Conservation (phyloP, 225 moss, liverwort and hornwort genomes). For the Antitrichia curtipendula region DNA sequence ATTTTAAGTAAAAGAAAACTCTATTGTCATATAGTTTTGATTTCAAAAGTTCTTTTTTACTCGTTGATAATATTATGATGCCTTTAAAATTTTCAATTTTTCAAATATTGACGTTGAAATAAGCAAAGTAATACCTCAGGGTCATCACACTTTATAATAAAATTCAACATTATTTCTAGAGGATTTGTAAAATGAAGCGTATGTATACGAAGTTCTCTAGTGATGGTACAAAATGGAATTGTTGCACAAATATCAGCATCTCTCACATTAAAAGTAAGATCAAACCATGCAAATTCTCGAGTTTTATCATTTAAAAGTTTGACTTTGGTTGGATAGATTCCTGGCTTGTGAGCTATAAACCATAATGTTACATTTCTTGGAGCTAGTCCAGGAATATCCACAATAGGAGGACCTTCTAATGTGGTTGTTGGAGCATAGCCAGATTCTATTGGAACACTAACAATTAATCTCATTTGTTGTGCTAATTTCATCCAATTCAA, state of each 20-base stretch:
- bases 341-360: conserved; percentile 50
- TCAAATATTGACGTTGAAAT: not conserved
- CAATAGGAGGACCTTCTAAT: conserved; percentile 54
- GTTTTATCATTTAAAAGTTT: conserved; percentile 54
- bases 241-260: conserved; percentile 41
- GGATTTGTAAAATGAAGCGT: conserved; percentile 69
- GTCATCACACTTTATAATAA: conserved; percentile 27
- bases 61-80: not conserved
- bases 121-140: conserved; percentile 4
- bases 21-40: not conserved
- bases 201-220: conserved; percentile 51
- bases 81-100: too few relatives aligned
- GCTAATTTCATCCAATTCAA: conserved; percentile 59
- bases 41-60: not conserved
- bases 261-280: conserved; percentile 47
- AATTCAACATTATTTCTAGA: conserved; percentile 22
- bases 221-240: conserved; percentile 42
- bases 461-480: conserved; percentile 43
- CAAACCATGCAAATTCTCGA: conserved; percentile 61
- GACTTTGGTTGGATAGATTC: conserved; percentile 23
- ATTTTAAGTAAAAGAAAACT: too few relatives aligned
- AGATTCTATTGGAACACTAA: conserved; percentile 11
- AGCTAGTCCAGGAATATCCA: conserved; percentile 48
- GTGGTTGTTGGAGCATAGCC: conserved; percentile 17
- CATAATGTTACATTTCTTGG: conserved; percentile 40